phyloP scores from a whole-genome alignment of 805 yeast genomes.

The Ogataea corticis region DNA sequence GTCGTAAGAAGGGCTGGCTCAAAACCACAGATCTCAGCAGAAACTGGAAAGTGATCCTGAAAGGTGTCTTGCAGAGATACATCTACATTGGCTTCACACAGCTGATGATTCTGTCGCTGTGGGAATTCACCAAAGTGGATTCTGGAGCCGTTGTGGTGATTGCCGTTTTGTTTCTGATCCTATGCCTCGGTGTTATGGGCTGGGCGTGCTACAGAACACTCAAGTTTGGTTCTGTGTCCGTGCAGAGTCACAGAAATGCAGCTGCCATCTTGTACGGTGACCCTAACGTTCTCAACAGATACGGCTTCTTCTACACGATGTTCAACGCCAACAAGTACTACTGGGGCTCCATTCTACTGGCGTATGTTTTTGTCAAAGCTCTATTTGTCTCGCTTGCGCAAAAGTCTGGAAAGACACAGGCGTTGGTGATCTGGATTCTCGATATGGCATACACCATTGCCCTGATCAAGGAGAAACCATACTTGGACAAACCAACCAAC shows the following conservation, averaged over 20 bases:
- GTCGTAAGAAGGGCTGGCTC: constrained; percentile 18
- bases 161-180: constrained; percentile 68
- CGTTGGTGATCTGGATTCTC: constrained; percentile 69
- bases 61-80: constrained; percentile 79
- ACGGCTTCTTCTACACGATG: constrained; percentile 90
- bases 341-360: constrained; percentile 71
- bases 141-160: constrained; percentile 87
- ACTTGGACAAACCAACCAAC: constrained; percentile 80
- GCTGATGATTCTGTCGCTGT: constrained; percentile 71
- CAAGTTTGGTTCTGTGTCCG: constrained; percentile 62
- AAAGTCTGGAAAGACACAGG: constrained; percentile 78
- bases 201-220: constrained; percentile 69
- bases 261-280: constrained; percentile 88
- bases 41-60: constrained; percentile 60
- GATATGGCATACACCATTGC: constrained; percentile 70
- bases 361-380: constrained; percentile 64
- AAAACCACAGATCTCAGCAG: constrained; percentile 10
- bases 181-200: constrained; percentile 58
- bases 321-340: constrained; percentile 78
- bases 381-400: constrained; percentile 79
- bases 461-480: constrained; percentile 69
- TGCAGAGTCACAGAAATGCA: constrained; percentile 66
- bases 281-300: constrained; percentile 65
- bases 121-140: constrained; percentile 83
- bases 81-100: constrained; percentile 86